A percentile compares a stretch with the other conserved stretches of the same genome.
Conservation (phyloP, 2,329 filamentous ascomycete genomes). For the Fusarium sp. region DNA sequence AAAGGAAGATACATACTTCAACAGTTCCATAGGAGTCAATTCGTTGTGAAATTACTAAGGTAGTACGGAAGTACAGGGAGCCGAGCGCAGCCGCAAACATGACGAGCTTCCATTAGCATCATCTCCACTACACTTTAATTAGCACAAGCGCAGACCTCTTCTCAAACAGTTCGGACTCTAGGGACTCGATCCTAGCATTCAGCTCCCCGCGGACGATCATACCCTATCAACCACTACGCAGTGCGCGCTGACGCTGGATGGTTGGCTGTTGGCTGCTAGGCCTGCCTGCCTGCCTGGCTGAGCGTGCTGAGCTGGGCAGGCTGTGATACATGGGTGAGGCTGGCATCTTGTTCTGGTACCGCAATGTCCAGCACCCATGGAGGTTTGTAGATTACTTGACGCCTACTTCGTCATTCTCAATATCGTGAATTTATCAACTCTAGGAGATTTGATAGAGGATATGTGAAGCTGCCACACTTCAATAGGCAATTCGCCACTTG, state of each 20-base stretch:
- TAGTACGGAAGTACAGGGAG: conserved; percentile 18
- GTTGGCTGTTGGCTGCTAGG: conserved; percentile 23
- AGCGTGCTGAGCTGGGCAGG: conserved; percentile 1
- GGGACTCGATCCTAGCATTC: conserved; percentile 6
- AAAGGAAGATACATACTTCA: not conserved
- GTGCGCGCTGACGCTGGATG: conserved; percentile 28
- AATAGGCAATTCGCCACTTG: not conserved
- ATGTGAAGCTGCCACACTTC: not conserved
- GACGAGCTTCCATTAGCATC: not conserved
- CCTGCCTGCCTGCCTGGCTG: conserved; percentile 11
- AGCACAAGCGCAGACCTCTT: conserved; percentile 5
- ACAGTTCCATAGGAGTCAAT: not conserved
- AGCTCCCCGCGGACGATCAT: conserved; percentile 22
- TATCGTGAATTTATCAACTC: not conserved
- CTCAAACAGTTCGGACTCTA: not conserved
- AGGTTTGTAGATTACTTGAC: not conserved
- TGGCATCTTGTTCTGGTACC: conserved; percentile 6
- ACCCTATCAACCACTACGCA: conserved; percentile 18
- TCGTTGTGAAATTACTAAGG: not conserved
- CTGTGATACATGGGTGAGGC: conserved; percentile 1
- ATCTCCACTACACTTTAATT: conserved; percentile 23
- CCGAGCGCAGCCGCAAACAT: conserved; percentile 24
- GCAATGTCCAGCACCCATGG: not conserved
- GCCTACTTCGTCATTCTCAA: conserved; percentile 6
- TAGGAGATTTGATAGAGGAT: not conserved